Conservation (phyloP, 1,139 yeast genomes). For the Lodderomyces theae region DNA sequence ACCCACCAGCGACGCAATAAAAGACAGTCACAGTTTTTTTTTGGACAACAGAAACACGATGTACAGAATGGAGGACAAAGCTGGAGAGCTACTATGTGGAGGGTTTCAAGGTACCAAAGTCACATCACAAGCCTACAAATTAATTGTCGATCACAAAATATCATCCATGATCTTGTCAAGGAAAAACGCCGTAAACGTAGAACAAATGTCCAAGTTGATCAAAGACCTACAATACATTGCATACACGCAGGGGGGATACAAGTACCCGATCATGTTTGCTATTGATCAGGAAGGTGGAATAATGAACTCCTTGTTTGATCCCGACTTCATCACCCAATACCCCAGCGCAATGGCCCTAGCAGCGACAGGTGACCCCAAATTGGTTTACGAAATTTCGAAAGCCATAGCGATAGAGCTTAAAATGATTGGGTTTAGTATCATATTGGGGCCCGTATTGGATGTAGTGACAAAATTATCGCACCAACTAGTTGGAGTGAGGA, state of each 20-base stretch:
- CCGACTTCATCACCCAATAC: conserved; percentile 52
- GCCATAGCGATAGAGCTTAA: conserved; percentile 56
- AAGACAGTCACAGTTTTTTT: too few species aligned
- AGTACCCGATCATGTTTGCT: conserved; percentile 66
- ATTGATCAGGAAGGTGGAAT: conserved; percentile 81
- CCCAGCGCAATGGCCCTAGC: conserved; percentile 68
- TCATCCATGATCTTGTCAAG: conserved; percentile 58
- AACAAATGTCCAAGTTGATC: conserved; percentile 50
- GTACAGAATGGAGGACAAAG: conserved; percentile 11
- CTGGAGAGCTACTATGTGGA: conserved; percentile 60
- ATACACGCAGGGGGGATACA: conserved; percentile 46
- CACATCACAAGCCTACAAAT: conserved; percentile 53
- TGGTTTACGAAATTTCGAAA: conserved; percentile 53
- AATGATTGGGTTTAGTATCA: conserved; percentile 55
- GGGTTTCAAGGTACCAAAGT: conserved; percentile 62
- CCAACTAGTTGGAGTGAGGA: conserved; percentile 59
- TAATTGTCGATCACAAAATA: conserved; percentile 53
- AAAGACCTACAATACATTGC: conserved; percentile 58
- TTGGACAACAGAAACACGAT: neutral
- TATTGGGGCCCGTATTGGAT: conserved; percentile 64
- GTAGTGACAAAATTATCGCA: conserved; percentile 58
- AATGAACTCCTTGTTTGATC: conserved; percentile 58
- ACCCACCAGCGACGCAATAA: too few species aligned
- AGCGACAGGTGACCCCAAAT: conserved; percentile 51
- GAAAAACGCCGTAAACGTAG: conserved; percentile 52